phyloP scores from a whole-genome alignment of 2,329 filamentous ascomycete genomes.

The Pleoardoris graminearum region DNA sequence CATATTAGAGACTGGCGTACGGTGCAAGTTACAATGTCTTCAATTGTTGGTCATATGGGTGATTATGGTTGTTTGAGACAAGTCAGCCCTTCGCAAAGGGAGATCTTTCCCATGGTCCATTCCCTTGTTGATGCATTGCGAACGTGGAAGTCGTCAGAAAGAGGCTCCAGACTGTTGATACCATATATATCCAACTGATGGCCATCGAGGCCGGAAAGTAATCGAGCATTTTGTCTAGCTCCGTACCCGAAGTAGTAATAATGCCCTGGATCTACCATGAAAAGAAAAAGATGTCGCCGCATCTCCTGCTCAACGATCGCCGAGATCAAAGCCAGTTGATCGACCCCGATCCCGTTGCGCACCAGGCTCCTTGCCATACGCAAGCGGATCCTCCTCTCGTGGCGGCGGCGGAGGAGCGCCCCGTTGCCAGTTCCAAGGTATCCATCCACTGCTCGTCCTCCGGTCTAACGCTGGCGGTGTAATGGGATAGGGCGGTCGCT shows the following conservation, averaged over 20 bases:
- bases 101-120: no score
- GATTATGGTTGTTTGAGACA: no score
- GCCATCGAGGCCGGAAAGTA: not conserved
- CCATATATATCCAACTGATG: not conserved
- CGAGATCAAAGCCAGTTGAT: constrained; percentile 39
- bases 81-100: no score
- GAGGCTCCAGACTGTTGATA: no score
- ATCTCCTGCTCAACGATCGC: constrained; percentile 29
- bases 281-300: not conserved
- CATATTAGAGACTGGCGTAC: no score
- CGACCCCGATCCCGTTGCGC: constrained; percentile 20
- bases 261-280: constrained; percentile 7
- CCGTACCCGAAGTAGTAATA: constrained; percentile 1
- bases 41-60: no score
- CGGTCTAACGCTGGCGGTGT: constrained; percentile 38
- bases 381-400: constrained; percentile 36
- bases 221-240: constrained; percentile 16
- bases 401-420: constrained; percentile 16
- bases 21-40: not conserved
- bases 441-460: constrained; percentile 49
- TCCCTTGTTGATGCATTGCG: not conserved
- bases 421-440: constrained; percentile 55
- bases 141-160: no score
- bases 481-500: constrained; percentile 47
- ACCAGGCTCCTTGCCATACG: constrained; percentile 35